A percentile compares a stretch with the other conserved stretches of the same genome.
phyloP scores from a whole-genome alignment of 257 asterid genomes.

The Phtheirospermum japonicum region DNA sequence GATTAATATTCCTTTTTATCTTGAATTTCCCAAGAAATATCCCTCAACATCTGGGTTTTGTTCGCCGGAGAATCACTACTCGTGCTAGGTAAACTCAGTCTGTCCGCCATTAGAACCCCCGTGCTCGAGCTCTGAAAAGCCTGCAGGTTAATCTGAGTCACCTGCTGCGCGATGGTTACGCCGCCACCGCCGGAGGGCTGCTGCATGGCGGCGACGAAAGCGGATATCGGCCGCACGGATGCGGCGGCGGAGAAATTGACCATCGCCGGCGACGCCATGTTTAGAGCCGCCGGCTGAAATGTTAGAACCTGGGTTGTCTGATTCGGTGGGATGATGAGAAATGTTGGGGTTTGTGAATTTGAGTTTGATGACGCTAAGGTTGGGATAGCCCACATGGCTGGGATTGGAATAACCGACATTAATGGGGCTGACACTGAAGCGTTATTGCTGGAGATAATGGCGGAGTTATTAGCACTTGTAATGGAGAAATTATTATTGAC shows the following conservation, averaged over 20 bases:
- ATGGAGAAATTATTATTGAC: constrained; percentile 12
- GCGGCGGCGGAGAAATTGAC: constrained; percentile 41
- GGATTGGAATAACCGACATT: constrained; percentile 48
- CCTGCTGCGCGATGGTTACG: background rate
- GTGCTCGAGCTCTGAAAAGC: constrained; percentile 4
- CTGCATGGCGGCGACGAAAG: constrained; percentile 29
- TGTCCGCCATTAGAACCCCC: constrained; percentile 23
- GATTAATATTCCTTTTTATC: constrained; percentile 3
- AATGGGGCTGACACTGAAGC: constrained; percentile 52
- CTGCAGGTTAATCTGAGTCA: constrained; percentile 27
- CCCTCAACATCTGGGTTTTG: constrained; percentile 23
- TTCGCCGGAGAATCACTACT: constrained; percentile 27
- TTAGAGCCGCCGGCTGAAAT: constrained; percentile 39
- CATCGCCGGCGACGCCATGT: constrained; percentile 35
- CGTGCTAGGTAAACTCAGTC: constrained; percentile 25
- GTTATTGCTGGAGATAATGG: constrained; percentile 35
- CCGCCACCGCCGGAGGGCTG: constrained; percentile 30
- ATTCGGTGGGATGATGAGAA: constrained; percentile 45
- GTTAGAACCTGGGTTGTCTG: constrained; percentile 49
- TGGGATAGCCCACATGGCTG: constrained; percentile 52
- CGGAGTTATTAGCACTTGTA: constrained; percentile 23
- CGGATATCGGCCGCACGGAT: constrained; percentile 39
- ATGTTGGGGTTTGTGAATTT: constrained; percentile 38
- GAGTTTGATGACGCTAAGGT: constrained; percentile 30
- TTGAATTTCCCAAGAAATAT: constrained; percentile 30